Base-by-base conservation (phyloP, 192 early-diverging fungal genomes). In the Backusella macrospora region DNA sequence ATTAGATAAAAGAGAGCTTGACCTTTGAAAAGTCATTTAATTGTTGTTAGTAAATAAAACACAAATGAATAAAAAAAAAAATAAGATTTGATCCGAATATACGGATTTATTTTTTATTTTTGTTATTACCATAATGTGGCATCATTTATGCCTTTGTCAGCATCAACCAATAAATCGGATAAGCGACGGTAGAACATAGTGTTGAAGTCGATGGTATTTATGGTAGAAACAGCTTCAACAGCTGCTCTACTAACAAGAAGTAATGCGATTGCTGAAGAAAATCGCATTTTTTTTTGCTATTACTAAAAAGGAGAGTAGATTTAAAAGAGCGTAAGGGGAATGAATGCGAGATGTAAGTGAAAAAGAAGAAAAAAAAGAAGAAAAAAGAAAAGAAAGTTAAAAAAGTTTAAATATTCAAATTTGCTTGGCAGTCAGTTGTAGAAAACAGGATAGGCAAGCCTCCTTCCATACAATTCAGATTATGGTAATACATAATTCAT, bases 91-190 rank as follows among this genome's bases (percentile, higher is more conserved):
- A 49, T 21, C 8, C 10, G 52, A 59, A 59, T 26, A 23, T 59
- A 4, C 7, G 7, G 21, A 10, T 18, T n/a, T n/a, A n/a, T n/a
- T n/a, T 26, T 21, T 26, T 52, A 52, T 4, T 7, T 18, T 52
- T 52, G 8, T 23, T 52, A 21, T 8, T n/a, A n/a, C n/a, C n/a
- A n/a, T n/a, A n/a, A n/a, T n/a, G n/a, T n/a, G n/a, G n/a, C n/a
- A n/a, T n/a, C n/a, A n/a, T n/a, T n/a, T n/a, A n/a, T n/a, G 23
- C 23, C 13, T 18, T 26, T 12, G 5, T 18, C 26, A 59, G 52
- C 52, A 59, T 59, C 52, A 12, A 59, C 52, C 26, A 59, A 12
- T 59, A 59, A 59, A n/a, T 59, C 52, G 23, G 52, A 59, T 26
- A 59, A 26, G 21, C 52, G 52, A 13, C 52, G 52, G 12, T 59